Base-by-base conservation (phyloP, 257 asterid genomes). In the Perilla frutescens region DNA sequence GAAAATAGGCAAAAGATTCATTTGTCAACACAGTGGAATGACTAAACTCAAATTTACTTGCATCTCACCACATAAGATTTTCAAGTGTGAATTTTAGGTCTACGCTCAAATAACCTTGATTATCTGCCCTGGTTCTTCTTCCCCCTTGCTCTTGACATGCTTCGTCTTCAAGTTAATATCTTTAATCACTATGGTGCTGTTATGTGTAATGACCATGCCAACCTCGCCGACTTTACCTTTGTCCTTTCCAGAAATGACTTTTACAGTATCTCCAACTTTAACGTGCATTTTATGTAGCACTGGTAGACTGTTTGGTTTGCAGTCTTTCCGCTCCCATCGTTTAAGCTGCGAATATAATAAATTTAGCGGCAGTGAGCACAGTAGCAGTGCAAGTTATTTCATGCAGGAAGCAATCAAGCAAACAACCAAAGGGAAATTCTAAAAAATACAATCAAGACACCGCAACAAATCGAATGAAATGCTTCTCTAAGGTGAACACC, bases 221-320 rank as follows among this genome's bases (percentile, higher is more conserved):
- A 95, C 87, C 81, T 95, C 99, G 12, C 98, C 91, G 8, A 89
- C 72, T 81, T 90, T 90, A 65, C 98, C 97, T 73, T 90, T 95
- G 78, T 92, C 99, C 7, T 85, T 90, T 41, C 99, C 99, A 39
- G 99, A 73, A 68, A 95, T 90, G 77, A 95, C 90, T 87, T 95
- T 95, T 32, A 92, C 86, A 2, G 97, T 90, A 66, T 95, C 99
- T 14, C 99, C 99, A 32, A 92, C 77, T 76, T 87, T 92, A 20
- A 92, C 99, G 62, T 95, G 99, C 92, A 95, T 87, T 75, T 95
- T 92, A 56, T 89, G 98, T 39, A 92, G 84, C 71, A 84, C 87
- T 0, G 99, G 99, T 47, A 95, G 87, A 77, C 99, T 90, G 96
- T 95, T 95, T 62, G 97, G 91, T 79, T 89, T 95, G 91, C 99